Conservation (phyloP, 257 asterid genomes). For the Solanum chilense region DNA sequence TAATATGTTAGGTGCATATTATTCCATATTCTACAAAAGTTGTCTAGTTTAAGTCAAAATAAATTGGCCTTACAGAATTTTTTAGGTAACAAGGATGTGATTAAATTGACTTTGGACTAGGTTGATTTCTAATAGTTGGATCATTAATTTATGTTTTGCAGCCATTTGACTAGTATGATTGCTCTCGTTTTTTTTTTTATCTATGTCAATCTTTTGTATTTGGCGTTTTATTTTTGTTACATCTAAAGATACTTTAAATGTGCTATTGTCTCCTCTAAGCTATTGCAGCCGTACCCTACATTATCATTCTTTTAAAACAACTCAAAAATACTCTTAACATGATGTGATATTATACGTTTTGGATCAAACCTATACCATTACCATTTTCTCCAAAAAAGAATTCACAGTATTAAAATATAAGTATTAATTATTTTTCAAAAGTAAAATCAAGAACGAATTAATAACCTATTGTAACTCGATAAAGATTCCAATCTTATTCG, state of each 20-base stretch:
- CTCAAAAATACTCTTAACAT: too few species aligned
- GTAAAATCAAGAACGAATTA: not conserved
- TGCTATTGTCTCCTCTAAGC: too few species aligned
- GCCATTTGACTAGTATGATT: not conserved
- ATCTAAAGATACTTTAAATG: too few species aligned
- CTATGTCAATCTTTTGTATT: too few species aligned
- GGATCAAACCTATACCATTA: fast-evolving
- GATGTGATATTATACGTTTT: too few species aligned
- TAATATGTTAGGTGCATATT: not conserved
- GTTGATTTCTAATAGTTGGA: not conserved
- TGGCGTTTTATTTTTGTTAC: too few species aligned
- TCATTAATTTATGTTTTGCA: not conserved
- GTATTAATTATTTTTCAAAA: too few species aligned
- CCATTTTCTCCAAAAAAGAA: not conserved
- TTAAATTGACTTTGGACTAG: not conserved
- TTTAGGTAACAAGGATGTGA: not conserved
- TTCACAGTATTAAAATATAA: not conserved
- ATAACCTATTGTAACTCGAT: not conserved
- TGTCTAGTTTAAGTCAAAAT: not conserved
- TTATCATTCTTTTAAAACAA: not conserved
- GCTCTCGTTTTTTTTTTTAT: too few species aligned
- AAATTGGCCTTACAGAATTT: not conserved
- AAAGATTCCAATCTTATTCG: not conserved
- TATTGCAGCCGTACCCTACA: too few species aligned
- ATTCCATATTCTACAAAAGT: not conserved